phyloP scores from a whole-genome alignment of 1,284 basidiomycete genomes.

The Rhodotorula glutinis region DNA sequence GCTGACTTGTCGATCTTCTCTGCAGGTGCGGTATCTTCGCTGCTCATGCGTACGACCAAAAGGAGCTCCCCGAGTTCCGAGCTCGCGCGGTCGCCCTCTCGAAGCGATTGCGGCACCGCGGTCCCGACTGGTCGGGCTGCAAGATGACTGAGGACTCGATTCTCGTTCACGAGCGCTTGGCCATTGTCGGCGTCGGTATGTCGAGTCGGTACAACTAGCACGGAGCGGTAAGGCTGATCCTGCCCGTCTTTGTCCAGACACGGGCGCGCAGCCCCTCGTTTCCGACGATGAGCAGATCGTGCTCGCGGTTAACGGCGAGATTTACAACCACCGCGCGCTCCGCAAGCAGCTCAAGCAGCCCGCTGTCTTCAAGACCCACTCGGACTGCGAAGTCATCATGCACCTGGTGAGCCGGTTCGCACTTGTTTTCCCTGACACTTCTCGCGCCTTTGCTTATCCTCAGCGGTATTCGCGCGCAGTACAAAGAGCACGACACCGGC shows the following conservation, averaged over 20 bases:
- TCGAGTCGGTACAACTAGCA: slow-evolving; percentile 31
- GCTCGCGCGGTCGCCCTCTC: slow-evolving; percentile 52
- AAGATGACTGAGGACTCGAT: slow-evolving; percentile 75
- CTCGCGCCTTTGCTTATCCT: too few relatives aligned
- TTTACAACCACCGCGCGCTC: slow-evolving; percentile 93
- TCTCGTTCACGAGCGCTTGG: slow-evolving; percentile 60
- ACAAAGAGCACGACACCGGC: slow-evolving; percentile 67
- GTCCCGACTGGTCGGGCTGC: slow-evolving; percentile 95
- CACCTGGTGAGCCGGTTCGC: slow-evolving; percentile 63
- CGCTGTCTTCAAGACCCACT: slow-evolving; percentile 91
- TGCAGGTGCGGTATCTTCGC: slow-evolving; percentile 40
- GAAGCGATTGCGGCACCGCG: slow-evolving; percentile 84
- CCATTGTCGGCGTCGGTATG: slow-evolving; percentile 96
- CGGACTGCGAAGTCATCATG: slow-evolving; percentile 97
- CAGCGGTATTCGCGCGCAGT: slow-evolving; percentile 61
- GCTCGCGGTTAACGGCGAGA: slow-evolving; percentile 97
- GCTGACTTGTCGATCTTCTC: too few relatives aligned
- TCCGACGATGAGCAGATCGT: slow-evolving; percentile 81
- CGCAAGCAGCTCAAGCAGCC: slow-evolving; percentile 63
- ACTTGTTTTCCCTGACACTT: slow-evolving; percentile 3
- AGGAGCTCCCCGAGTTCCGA: slow-evolving; percentile 34
- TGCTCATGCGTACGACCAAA: slow-evolving; percentile 31
- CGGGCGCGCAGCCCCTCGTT: slow-evolving; percentile 91
- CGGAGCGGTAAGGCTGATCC: neutral
- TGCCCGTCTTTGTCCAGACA: slow-evolving; percentile 61